These are phyloP conservation scores for Cryptosporidium bovis DNA, from an alignment of 169 alveolate species.

Conservation along the genomic window DNA sequence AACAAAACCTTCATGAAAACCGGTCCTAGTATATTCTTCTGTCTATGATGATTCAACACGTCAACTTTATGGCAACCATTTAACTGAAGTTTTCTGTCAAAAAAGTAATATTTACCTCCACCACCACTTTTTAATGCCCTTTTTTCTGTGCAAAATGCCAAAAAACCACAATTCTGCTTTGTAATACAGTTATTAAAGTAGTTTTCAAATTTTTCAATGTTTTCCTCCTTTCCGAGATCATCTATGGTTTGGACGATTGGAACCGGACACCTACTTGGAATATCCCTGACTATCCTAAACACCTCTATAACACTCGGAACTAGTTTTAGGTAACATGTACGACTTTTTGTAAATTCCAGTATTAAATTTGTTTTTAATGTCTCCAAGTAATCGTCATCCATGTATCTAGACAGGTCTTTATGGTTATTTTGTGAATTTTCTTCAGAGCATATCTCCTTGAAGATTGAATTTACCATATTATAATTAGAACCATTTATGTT, in stretches of 20 bases:
- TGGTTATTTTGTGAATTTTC: not conserved
- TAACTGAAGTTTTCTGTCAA: slow-evolving; percentile 55
- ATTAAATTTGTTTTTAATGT: slow-evolving; percentile 64
- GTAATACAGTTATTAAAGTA: slow-evolving; percentile 58
- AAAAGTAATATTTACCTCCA: slow-evolving; percentile 70
- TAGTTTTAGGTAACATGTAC: slow-evolving; percentile 68
- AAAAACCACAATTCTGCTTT: slow-evolving; percentile 62
- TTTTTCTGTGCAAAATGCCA: slow-evolving; percentile 71
- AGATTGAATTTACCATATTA: slow-evolving; percentile 29
- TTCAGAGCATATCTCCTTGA: slow-evolving; percentile 44
- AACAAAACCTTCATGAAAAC: slow-evolving; percentile 68
- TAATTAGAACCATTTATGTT: not conserved
- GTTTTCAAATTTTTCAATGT: slow-evolving; percentile 58
- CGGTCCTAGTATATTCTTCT: slow-evolving; percentile 60
- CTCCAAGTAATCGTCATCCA: slow-evolving; percentile 63
- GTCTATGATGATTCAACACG: slow-evolving; percentile 68
- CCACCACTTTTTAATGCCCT: slow-evolving; percentile 75
- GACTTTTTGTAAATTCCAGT: slow-evolving; percentile 68
- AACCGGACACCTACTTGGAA: slow-evolving; percentile 66
- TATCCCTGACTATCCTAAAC: slow-evolving; percentile 58
- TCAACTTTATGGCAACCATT: slow-evolving; percentile 74
- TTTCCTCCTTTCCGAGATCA: slow-evolving; percentile 63
- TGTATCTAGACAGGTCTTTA: slow-evolving; percentile 57
- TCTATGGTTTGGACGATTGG: slow-evolving; percentile 70
- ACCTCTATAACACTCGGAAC: slow-evolving; percentile 73